Conservation (phyloP, 1,284 basidiomycete genomes). For the Melampsora abietis-canadensis region DNA sequence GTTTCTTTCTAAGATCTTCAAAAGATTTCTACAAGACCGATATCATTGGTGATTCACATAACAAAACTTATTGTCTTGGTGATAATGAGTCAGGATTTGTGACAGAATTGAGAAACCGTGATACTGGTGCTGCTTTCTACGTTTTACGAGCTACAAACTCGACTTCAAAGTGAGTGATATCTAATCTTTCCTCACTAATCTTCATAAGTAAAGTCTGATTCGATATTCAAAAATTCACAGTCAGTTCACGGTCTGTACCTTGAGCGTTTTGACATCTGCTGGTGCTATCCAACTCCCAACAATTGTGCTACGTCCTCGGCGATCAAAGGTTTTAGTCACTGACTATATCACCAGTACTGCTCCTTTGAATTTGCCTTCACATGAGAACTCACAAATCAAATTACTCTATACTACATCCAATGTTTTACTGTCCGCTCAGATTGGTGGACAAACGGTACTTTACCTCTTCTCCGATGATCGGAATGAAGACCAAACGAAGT, state of each 20-base stretch:
- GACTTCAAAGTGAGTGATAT: conserved; percentile 57
- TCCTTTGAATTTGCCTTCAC: conserved; percentile 55
- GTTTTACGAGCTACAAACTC: conserved; percentile 62
- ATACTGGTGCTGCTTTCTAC: conserved; percentile 65
- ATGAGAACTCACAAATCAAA: conserved; percentile 59
- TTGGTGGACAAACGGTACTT: conserved; percentile 66
- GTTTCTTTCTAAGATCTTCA: conserved; percentile 69
- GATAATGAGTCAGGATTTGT: conserved; percentile 62
- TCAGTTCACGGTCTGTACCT: conserved; percentile 56
- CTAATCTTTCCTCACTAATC: conserved; percentile 57
- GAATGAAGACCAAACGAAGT: conserved; percentile 62
- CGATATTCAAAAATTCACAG: conserved; percentile 44
- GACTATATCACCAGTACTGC: conserved; percentile 62
- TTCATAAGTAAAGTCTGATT: conserved; percentile 35
- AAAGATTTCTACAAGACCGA: conserved; percentile 72
- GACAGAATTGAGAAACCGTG: conserved; percentile 66
- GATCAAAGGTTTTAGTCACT: conserved; percentile 67
- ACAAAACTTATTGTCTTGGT: conserved; percentile 4
- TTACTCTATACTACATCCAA: conserved; percentile 58
- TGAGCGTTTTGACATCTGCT: conserved; percentile 61
- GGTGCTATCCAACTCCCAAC: conserved; percentile 62
- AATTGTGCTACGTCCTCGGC: conserved; percentile 64
- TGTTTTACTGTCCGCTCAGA: conserved; percentile 65
- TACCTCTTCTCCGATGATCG: conserved; percentile 64
- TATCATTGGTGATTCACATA: conserved; percentile 58